Evolutionary conservation across 805 yeast genomes (phyloP).

Genomic region (Candida corydali): DNA sequence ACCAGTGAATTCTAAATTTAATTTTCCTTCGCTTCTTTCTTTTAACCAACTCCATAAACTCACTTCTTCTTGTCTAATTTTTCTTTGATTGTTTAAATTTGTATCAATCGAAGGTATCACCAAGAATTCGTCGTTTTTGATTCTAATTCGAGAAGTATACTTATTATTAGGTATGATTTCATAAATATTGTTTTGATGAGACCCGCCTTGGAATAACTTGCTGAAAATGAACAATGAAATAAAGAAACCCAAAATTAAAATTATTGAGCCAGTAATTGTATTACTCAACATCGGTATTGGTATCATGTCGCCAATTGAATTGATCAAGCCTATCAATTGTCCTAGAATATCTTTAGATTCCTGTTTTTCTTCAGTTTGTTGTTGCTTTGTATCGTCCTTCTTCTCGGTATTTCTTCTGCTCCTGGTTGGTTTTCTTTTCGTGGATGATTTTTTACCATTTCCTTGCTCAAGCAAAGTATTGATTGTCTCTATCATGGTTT

Average conservation of each 20-base stretch:
- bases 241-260: constrained; percentile 14
- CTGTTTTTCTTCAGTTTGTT: constrained; percentile 13
- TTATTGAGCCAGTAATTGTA: constrained; percentile 18
- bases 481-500: constrained; percentile 44
- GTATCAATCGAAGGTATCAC: constrained; percentile 40
- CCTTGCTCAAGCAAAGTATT: constrained; percentile 28
- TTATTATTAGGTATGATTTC: constrained; percentile 8
- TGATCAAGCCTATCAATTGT: constrained; percentile 18
- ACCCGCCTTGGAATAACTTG: constrained; percentile 5
- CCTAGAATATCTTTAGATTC: constrained; percentile 13
- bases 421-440: constrained; percentile 10
- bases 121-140: constrained; percentile 33
- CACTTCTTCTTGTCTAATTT: constrained; percentile 47
- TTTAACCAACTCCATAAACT: constrained; percentile 73
- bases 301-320: constrained; percentile 20
- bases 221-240: constrained; percentile 8
- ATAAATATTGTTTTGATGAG: background rate
- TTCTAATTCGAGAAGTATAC: constrained; percentile 15
- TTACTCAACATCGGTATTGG: constrained; percentile 27
- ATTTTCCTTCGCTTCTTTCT: constrained; percentile 22
- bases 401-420: constrained; percentile 11
- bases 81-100: constrained; percentile 19
- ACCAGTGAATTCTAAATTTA: constrained; percentile 6
- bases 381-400: constrained; percentile 8
- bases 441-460: constrained; percentile 7